Evolutionary conservation across 1,139 yeast genomes (phyloP).

Genomic region (Blastobotrys aristatus): DNA sequence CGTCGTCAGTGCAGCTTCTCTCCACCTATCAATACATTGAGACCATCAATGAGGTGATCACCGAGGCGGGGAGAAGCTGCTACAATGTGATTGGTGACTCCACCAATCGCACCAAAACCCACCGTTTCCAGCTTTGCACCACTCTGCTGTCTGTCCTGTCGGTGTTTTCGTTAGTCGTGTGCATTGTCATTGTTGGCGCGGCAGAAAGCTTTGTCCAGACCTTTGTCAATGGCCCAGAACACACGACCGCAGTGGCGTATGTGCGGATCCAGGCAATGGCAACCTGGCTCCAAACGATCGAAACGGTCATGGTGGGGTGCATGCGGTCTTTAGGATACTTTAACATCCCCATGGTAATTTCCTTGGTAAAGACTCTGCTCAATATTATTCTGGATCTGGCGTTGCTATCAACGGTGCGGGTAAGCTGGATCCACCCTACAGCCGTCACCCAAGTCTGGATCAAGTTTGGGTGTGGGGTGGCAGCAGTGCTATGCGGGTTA

Average conservation of each 20-base stretch:
- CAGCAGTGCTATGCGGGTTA: not conserved
- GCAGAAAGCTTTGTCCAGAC: not conserved
- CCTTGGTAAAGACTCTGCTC: not conserved
- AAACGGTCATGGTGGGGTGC: not conserved
- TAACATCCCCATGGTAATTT: not conserved
- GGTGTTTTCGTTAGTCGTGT: not conserved
- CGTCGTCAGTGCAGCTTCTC: not conserved
- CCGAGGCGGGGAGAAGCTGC: not conserved
- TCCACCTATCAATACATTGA: not conserved
- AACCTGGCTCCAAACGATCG: not conserved
- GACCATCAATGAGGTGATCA: not conserved
- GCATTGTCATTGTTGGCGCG: not conserved
- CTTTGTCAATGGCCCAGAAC: not conserved
- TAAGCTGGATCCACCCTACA: not conserved
- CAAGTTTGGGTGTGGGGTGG: not conserved
- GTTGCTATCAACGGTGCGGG: not conserved
- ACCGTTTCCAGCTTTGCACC: not conserved
- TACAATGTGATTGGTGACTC: not conserved
- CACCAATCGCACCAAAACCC: not conserved
- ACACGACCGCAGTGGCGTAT: not conserved
- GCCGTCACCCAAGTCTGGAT: not conserved
- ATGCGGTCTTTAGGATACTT: not conserved
- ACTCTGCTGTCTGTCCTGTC: not conserved
- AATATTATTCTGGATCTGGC: not conserved
- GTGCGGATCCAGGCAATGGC: not conserved